phyloP scores from a whole-genome alignment of 2,329 filamentous ascomycete genomes.

The Cryphonectria carpinicola region DNA sequence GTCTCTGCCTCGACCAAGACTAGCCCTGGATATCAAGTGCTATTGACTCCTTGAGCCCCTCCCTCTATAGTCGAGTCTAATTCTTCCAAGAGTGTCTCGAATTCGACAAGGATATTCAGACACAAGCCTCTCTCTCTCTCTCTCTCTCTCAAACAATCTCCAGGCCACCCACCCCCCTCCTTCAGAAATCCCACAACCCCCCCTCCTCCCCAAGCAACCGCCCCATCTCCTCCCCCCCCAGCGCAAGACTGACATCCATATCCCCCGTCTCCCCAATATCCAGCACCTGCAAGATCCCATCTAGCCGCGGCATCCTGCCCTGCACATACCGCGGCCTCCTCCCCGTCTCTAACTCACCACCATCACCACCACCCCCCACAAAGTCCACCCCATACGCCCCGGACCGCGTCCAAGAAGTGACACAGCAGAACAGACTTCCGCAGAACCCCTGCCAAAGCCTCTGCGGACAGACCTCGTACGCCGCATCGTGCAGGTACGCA shows the following conservation, averaged over 20 bases:
- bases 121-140: not conserved
- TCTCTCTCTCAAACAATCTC: not conserved
- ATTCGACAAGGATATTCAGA: not conserved
- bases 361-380: constrained; percentile 29
- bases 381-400: constrained; percentile 48
- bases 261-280: constrained; percentile 39
- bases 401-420: constrained; percentile 48
- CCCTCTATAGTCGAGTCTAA: too few relatives aligned
- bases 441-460: constrained; percentile 52
- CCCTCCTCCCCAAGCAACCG: constrained; percentile 38
- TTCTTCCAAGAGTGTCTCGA: too few relatives aligned
- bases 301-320: constrained; percentile 45
- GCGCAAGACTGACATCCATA: constrained; percentile 43
- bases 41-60: too few relatives aligned
- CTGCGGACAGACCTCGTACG: constrained; percentile 49
- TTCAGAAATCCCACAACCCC: constrained; percentile 16
- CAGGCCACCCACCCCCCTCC: not conserved
- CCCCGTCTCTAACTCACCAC: constrained; percentile 5
- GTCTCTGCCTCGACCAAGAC: too few relatives aligned
- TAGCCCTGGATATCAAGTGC: too few relatives aligned
- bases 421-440: constrained; percentile 45
- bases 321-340: constrained; percentile 43
- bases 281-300: constrained; percentile 48
- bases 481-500: constrained; percentile 47
- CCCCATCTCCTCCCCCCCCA: constrained; percentile 35